A percentile compares a stretch with the other conserved stretches of the same genome.
Conservation (phyloP, 345 rosid genomes). For the Theobroma cacao region DNA sequence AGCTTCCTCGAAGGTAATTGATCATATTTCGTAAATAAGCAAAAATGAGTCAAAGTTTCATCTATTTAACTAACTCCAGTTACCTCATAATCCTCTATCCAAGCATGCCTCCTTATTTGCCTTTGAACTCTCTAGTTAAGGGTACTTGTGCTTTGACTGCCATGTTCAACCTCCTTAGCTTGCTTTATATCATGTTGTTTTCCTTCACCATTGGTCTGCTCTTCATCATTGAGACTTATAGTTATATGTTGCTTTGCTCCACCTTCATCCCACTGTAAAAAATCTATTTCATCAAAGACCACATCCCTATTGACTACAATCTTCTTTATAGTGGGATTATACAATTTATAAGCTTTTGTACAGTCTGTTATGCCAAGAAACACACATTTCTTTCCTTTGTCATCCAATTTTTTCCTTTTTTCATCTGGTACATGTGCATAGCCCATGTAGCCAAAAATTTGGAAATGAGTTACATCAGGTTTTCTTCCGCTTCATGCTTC, state of each 20-base stretch:
- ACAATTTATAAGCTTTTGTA: constrained; percentile 8
- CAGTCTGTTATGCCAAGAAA: background rate
- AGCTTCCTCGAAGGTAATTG: background rate
- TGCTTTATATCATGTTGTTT: background rate
- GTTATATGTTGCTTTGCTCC: background rate
- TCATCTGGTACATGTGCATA: background rate
- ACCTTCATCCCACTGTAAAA: background rate
- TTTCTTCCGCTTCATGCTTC: background rate
- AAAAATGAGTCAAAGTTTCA: background rate
- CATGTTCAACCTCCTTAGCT: too few species aligned
- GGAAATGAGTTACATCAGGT: background rate
- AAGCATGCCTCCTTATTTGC: background rate
- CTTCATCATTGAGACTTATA: background rate
- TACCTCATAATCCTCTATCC: background rate
- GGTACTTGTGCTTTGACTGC: too few species aligned
- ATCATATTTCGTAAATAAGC: background rate
- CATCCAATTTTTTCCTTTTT: background rate
- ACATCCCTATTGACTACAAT: background rate
- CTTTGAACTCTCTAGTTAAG: background rate
- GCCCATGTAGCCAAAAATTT: background rate
- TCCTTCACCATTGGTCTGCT: background rate
- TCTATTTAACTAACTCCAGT: background rate
- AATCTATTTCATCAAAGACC: background rate
- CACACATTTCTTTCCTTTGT: background rate
- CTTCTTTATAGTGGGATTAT: background rate